phyloP scores from a whole-genome alignment of 148 eudicot species.

The Dianthus caryophyllus region DNA sequence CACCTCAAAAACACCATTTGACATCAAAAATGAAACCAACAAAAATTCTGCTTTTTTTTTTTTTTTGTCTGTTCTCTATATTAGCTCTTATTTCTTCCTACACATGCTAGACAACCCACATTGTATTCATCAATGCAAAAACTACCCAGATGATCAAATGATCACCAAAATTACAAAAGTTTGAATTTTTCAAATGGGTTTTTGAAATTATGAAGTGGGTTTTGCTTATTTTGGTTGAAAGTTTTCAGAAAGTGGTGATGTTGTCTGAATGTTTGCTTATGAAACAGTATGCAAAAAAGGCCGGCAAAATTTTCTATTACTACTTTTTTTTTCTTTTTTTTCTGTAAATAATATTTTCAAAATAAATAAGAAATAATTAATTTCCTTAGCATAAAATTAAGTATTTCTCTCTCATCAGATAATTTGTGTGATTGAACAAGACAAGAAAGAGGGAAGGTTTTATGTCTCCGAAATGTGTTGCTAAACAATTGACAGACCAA shows the following conservation, averaged over 20 bases:
- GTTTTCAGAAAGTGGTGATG: constrained; percentile 20
- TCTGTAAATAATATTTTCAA: constrained; percentile 3
- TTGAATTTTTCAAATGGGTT: constrained; percentile 22
- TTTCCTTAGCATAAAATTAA: not conserved
- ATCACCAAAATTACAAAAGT: constrained; percentile 13
- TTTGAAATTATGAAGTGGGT: constrained; percentile 29
- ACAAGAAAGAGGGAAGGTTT: not conserved
- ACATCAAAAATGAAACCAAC: not conserved
- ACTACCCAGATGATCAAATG: constrained; percentile 18
- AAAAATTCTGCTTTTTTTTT: constrained; percentile 4
- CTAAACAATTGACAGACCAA: constrained; percentile 47
- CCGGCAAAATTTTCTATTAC: constrained; percentile 19
- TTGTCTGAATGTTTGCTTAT: constrained; percentile 24
- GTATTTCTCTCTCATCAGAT: too few relatives aligned
- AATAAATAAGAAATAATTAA: too few relatives aligned
- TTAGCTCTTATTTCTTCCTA: constrained; percentile 3
- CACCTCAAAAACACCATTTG: not conserved
- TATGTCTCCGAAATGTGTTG: constrained; percentile 48
- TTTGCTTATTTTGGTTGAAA: constrained; percentile 15
- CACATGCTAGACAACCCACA: not conserved
- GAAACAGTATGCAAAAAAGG: constrained; percentile 16
- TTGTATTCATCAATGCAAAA: not conserved
- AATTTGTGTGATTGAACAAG: too few relatives aligned
- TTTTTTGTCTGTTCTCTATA: too few relatives aligned
- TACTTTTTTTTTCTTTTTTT: not conserved